Conservation (phyloP, 352 stramenopile genomes). For the Blastocystis sp. region DNA sequence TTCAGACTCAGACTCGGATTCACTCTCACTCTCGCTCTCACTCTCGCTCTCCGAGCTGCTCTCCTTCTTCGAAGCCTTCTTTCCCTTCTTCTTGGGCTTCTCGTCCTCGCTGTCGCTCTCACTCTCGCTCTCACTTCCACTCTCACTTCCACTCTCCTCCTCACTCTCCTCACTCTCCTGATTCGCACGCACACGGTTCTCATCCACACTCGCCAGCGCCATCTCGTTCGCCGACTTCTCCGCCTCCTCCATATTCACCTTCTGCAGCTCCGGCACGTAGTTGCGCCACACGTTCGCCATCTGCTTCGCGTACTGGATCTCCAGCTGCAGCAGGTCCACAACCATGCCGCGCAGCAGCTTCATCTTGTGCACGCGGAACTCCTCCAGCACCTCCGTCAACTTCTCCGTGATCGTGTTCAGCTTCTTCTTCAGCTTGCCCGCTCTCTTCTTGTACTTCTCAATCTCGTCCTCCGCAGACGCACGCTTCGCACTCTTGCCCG, state of each 20-base stretch:
- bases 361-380: slow-evolving; percentile 34
- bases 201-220: background rate
- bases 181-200: background rate
- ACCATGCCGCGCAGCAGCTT: background rate
- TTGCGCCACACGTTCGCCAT: slow-evolving; percentile 39
- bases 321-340: slow-evolving; percentile 5
- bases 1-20: too few relatives aligned
- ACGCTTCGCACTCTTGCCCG: background rate
- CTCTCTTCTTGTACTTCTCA: slow-evolving; percentile 22
- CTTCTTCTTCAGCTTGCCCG: slow-evolving; percentile 50
- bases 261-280: slow-evolving; percentile 18
- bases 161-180: background rate
- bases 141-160: background rate
- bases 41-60: background rate
- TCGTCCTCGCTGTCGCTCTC: slow-evolving; percentile 8
- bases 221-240: background rate
- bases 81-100: slow-evolving; percentile 9
- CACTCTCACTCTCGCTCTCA: background rate
- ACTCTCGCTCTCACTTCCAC: background rate
- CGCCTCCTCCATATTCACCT: slow-evolving; percentile 34
- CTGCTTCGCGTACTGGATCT: slow-evolving; percentile 19
- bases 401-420: slow-evolving; percentile 50
- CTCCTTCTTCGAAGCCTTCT: background rate
- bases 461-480: slow-evolving; percentile 20
- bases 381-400: slow-evolving; percentile 20